Percentiles rank a stretch among this genome's conserved stretches.
phyloP scores from a whole-genome alignment of 768 basidiomycete genomes.

The Coprinellus micaceus region DNA sequence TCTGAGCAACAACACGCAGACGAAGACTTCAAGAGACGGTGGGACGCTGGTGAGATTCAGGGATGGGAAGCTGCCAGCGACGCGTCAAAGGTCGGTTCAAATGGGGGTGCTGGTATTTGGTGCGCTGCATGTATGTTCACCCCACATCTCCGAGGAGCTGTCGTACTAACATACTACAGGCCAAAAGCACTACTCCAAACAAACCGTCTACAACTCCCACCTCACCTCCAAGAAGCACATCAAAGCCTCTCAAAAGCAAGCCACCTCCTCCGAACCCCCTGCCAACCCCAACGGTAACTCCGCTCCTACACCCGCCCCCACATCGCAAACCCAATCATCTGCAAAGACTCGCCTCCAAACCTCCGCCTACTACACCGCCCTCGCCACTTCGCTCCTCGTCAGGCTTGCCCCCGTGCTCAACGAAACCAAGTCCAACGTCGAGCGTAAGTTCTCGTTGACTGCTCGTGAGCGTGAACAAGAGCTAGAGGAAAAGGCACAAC shows the following conservation, averaged over 20 bases:
- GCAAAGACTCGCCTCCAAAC: constrained; percentile 52
- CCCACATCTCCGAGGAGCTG: background rate
- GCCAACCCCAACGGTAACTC: constrained; percentile 57
- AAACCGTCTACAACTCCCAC: constrained; percentile 97
- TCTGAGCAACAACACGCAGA: constrained; percentile 61
- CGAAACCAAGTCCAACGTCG: constrained; percentile 95
- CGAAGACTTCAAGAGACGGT: constrained; percentile 69
- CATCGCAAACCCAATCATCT: constrained; percentile 28
- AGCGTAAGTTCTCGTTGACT: constrained; percentile 93
- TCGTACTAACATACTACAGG: constrained; percentile 44
- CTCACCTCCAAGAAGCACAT: constrained; percentile 93
- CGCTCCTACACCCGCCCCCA: constrained; percentile 26
- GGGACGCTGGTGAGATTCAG: constrained; percentile 72
- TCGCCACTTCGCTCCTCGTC: constrained; percentile 63
- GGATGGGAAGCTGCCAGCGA: constrained; percentile 66
- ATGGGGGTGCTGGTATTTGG: constrained; percentile 75
- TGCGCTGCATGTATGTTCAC: constrained; percentile 79
- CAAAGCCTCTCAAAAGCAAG: constrained; percentile 82
- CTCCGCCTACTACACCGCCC: constrained; percentile 68
- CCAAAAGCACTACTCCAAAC: constrained; percentile 92
- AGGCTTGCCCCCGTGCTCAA: constrained; percentile 63
- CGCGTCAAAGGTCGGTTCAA: constrained; percentile 37
- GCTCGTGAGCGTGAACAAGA: constrained; percentile 97
- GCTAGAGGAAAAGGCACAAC: constrained; percentile 65
- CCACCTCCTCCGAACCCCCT: constrained; percentile 41